These are phyloP conservation scores for Mimosa bimucronata DNA, from an alignment of 306 rosid species.

Conservation along the genomic window DNA sequence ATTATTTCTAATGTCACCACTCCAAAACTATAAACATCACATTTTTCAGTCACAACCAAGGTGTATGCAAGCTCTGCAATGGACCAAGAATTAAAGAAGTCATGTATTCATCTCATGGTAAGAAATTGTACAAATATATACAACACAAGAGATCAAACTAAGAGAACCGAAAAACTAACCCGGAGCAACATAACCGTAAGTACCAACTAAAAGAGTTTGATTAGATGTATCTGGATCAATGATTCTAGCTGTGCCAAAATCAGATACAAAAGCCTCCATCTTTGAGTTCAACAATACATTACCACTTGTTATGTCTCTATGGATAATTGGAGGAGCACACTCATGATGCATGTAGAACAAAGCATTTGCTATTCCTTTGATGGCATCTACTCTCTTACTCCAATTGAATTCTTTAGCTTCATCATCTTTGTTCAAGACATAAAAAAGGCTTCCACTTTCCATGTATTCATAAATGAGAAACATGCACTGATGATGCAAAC, in stretches of 20 bases:
- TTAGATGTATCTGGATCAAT: background rate
- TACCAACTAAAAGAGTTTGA: background rate
- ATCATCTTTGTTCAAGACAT: background rate
- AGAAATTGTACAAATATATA: background rate
- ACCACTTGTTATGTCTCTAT: background rate
- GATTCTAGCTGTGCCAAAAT: background rate
- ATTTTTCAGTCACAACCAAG: background rate
- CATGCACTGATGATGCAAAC: background rate
- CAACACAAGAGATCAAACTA: background rate
- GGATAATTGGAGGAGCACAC: background rate
- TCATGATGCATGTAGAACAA: background rate
- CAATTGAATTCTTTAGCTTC: background rate
- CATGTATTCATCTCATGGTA: background rate
- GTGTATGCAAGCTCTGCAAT: background rate
- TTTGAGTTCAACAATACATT: background rate
- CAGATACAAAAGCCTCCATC: background rate
- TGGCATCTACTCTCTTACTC: background rate
- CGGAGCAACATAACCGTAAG: slow-evolving; percentile 1
- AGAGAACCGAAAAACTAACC: background rate
- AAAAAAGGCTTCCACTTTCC: background rate
- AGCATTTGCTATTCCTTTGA: background rate
- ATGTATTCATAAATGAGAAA: background rate
- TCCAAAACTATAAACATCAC: slow-evolving; percentile 7
- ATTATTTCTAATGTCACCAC: background rate
- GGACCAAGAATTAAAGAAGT: background rate